These are phyloP conservation scores for Parastagonospora avenae DNA, from an alignment of 2,329 filamentous ascomycete species.

Conservation along the genomic window DNA sequence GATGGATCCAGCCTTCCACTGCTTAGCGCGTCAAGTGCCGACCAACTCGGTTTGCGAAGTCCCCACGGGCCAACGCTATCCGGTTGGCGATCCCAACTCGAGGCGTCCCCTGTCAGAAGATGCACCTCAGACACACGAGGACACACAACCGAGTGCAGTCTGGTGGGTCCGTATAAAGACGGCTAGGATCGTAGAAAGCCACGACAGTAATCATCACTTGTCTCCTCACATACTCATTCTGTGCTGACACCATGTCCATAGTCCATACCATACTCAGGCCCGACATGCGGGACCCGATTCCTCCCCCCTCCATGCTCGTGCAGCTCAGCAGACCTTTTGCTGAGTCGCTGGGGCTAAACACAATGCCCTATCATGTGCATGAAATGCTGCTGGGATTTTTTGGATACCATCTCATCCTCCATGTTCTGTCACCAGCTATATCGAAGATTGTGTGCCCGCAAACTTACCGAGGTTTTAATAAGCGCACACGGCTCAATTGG, in stretches of 20 bases:
- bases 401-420: slow-evolving; percentile 71
- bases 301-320: slow-evolving; percentile 62
- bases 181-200: background rate
- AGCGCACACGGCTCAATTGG: slow-evolving; percentile 75
- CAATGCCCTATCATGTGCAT: slow-evolving; percentile 77
- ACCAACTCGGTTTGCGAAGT: background rate
- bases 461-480: slow-evolving; percentile 66
- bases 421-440: slow-evolving; percentile 69
- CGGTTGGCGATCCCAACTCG: too few relatives aligned
- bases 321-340: slow-evolving; percentile 67
- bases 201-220: slow-evolving; percentile 7
- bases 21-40: too few relatives aligned
- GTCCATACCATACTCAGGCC: slow-evolving; percentile 19
- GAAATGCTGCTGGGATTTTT: slow-evolving; percentile 71
- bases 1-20: background rate
- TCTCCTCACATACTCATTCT: slow-evolving; percentile 1
- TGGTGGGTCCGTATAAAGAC: slow-evolving; percentile 2
- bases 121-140: slow-evolving; percentile 2
- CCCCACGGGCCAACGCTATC: too few relatives aligned
- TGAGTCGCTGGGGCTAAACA: slow-evolving; percentile 64
- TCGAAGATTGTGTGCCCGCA: slow-evolving; percentile 66
- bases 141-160: background rate
- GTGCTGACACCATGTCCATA: slow-evolving; percentile 24
- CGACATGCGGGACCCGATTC: slow-evolving; percentile 75
- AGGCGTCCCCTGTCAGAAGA: background rate